Conservation (phyloP, 148 eudicot species). For the Dianthus caryophyllus region DNA sequence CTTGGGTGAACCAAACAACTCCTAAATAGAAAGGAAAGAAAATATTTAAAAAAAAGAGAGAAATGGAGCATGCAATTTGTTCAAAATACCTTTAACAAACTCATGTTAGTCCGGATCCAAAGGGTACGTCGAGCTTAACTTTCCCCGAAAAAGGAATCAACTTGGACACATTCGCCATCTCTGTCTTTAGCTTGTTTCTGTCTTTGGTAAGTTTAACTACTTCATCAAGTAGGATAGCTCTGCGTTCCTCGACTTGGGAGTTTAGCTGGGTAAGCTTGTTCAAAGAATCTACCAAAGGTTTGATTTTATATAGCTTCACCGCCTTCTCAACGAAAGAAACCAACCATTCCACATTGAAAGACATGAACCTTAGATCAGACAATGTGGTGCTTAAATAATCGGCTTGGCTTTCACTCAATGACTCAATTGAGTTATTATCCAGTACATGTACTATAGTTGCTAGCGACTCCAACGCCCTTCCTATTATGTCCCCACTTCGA, state of each 20-base stretch:
- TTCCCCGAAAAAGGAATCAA: slow-evolving; percentile 3
- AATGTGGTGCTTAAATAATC: too few species aligned
- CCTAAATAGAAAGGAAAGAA: too few species aligned
- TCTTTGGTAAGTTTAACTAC: too few species aligned
- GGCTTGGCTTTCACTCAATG: too few species aligned
- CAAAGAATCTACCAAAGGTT: slow-evolving; percentile 2
- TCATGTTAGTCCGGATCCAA: slow-evolving; percentile 8
- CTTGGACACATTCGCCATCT: neutral
- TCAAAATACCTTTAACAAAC: too few species aligned
- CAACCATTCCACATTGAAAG: slow-evolving; percentile 16
- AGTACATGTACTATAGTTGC: too few species aligned
- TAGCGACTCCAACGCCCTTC: too few species aligned
- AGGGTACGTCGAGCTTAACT: neutral
- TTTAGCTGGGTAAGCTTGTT: neutral
- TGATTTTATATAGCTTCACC: slow-evolving; percentile 7
- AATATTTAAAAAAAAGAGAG: too few species aligned
- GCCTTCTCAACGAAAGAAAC: slow-evolving; percentile 14
- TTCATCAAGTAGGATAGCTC: neutral
- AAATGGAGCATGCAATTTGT: too few species aligned
- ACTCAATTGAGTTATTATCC: too few species aligned
- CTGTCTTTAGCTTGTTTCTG: slow-evolving; percentile 7
- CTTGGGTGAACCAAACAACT: too few species aligned
- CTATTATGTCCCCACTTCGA: too few species aligned
- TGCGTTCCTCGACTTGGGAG: slow-evolving; percentile 1
- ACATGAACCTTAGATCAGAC: slow-evolving; percentile 8